phyloP scores from a whole-genome alignment of 192 early-diverging fungal species.

The Gonapodya prolifera region DNA sequence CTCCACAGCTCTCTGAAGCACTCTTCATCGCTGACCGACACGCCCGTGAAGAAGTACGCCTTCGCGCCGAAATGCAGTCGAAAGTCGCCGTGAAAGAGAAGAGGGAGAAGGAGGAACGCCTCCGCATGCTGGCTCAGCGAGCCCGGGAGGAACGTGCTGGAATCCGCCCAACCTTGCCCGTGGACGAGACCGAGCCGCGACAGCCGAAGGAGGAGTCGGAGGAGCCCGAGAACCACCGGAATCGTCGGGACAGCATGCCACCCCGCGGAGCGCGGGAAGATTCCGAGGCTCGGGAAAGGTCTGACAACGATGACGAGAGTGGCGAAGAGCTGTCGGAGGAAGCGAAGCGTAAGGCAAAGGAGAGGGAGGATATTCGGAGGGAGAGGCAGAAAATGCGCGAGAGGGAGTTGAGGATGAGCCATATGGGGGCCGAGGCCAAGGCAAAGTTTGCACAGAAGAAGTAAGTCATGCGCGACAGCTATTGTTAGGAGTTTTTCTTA shows the following conservation, averaged over 20 bases:
- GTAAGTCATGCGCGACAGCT: background rate
- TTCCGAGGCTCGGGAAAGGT: background rate
- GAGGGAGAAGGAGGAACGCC: constrained; percentile 79
- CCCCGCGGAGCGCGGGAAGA: background rate
- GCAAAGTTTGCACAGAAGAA: constrained; percentile 56
- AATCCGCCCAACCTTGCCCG: constrained; percentile 12
- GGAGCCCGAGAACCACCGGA: background rate
- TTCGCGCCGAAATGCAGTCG: constrained; percentile 79
- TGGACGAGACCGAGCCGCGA: background rate
- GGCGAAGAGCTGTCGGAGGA: constrained; percentile 34
- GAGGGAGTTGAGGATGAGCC: constrained; percentile 68
- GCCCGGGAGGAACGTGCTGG: constrained; percentile 82
- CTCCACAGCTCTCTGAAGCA: constrained; percentile 64
- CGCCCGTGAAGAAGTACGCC: constrained; percentile 84
- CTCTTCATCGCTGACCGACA: constrained; percentile 84
- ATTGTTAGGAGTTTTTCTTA: background rate
- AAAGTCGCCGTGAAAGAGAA: constrained; percentile 90
- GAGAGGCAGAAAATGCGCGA: constrained; percentile 77
- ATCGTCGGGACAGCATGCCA: background rate
- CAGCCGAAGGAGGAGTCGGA: background rate
- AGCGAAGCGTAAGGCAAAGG: constrained; percentile 45
- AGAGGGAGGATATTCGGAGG: constrained; percentile 78
- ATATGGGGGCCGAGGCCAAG: constrained; percentile 79
- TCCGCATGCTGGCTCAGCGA: constrained; percentile 79
- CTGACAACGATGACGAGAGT: background rate